Base-by-base conservation (phyloP, 345 rosid species). In the Citrus trifoliata region DNA sequence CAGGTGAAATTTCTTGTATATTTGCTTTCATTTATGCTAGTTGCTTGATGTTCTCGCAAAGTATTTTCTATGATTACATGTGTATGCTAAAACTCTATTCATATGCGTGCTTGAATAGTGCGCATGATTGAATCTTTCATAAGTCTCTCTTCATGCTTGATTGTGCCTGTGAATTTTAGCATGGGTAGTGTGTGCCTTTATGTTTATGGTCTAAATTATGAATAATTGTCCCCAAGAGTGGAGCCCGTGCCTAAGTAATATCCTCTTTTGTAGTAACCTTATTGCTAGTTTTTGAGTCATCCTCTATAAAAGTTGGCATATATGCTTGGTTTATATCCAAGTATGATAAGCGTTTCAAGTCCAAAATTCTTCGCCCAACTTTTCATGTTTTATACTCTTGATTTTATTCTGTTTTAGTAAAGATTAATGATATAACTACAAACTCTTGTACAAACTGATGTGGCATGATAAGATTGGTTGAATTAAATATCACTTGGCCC, bases 1-100 rank as follows among this genome's bases (percentile, higher is more conserved):
- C 91, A 95, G 98, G 99, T 95, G 78, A 87, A 73, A 51, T 74
- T 40, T 79, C 79, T 67, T 42, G 51, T 65, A 77, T 55, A 68
- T 25, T 63, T 53, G 35, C 38, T 70, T 60, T 76, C 9, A 4
- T 58, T 72, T 48, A 21, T 62, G 42, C 60, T 40, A 56, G 59
- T 42, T 74, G 6, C 38, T 22, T 70, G 65, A 10, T 60, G 28
- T 51, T 22, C 35, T 67, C 12, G 12, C 24, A 46, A 21, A 48
- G 0, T 14, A 37, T 33, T 4, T 14, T 66, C 28, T 14, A 24
- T 27, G 10, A 24, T 67, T 28, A 55, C 78, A 21, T 65, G 63
- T 40, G 63, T 40, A 18, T 16, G 42, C 62, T 24, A 58, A 22
- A 35, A n/a, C 25, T 42, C 5, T 37, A 12, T 2, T 19, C 2